Conservation (phyloP, 768 basidiomycete species). For the Pleurotus citrinopileatus region DNA sequence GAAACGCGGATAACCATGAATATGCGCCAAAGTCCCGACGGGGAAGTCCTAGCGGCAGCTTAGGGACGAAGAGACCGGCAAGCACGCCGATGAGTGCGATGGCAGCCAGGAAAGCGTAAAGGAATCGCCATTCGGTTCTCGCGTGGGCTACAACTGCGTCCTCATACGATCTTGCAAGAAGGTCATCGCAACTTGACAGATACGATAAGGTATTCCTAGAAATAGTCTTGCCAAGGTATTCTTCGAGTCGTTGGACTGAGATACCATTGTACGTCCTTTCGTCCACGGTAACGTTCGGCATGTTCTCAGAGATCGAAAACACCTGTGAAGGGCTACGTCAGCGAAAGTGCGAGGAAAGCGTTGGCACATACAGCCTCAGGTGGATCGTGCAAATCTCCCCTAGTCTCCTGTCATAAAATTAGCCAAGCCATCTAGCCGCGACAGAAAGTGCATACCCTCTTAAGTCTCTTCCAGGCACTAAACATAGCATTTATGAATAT, state of each 20-base stretch:
- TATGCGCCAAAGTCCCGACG: background rate
- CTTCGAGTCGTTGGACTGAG: background rate
- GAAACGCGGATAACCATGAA: background rate
- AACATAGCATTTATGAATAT: too few relatives aligned
- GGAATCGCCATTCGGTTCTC: too few relatives aligned
- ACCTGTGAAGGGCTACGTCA: too few relatives aligned
- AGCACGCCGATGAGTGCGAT: background rate
- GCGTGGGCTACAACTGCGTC: slow-evolving; percentile 16
- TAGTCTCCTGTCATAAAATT: too few relatives aligned
- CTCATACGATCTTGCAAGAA: slow-evolving; percentile 32
- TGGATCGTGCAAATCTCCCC: too few relatives aligned
- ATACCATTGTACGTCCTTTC: background rate
- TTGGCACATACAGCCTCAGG: too few relatives aligned
- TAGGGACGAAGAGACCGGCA: background rate
- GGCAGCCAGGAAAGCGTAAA: background rate
- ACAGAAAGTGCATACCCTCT: too few relatives aligned
- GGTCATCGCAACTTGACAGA: slow-evolving; percentile 32
- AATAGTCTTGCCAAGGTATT: background rate
- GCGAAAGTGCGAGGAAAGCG: too few relatives aligned
- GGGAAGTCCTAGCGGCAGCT: background rate
- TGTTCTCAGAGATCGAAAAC: too few relatives aligned
- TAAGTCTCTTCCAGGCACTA: too few relatives aligned
- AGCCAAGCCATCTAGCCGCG: too few relatives aligned
- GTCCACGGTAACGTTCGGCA: background rate
- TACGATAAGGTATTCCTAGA: slow-evolving; percentile 34